A percentile compares a stretch with the other conserved stretches of the same genome.
Evolutionary conservation across 2,329 filamentous ascomycete species (phyloP).

Genomic region (Lasiodiplodia hormozganensis): DNA sequence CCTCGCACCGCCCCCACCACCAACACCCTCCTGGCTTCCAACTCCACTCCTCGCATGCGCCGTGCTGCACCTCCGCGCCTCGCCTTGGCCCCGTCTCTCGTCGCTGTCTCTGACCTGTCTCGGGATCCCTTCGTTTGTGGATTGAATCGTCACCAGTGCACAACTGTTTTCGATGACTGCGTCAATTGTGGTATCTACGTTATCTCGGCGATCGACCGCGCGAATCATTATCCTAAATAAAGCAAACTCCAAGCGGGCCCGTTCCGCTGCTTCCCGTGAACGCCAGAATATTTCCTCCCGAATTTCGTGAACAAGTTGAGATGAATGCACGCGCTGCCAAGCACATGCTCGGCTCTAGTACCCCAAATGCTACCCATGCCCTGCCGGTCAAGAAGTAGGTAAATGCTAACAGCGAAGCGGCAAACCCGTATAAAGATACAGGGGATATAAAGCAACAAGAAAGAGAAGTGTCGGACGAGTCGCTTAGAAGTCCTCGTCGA

Average conservation of each 20-base stretch:
- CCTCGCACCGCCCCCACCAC: constrained; percentile 1
- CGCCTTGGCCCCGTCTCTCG: background rate
- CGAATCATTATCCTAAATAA: constrained; percentile 24
- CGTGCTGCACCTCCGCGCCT: background rate
- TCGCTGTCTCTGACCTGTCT: background rate
- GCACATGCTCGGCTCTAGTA: constrained; percentile 14
- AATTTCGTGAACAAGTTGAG: constrained; percentile 9
- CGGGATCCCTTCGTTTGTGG: background rate
- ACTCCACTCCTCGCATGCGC: constrained; percentile 1
- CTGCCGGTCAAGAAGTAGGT: constrained; percentile 29
- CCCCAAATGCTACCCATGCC: constrained; percentile 22
- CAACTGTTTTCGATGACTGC: constrained; percentile 6
- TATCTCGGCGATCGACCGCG: constrained; percentile 5
- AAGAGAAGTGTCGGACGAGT: constrained; percentile 31
- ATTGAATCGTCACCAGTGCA: background rate
- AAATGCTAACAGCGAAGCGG: constrained; percentile 38
- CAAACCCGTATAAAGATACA: constrained; percentile 29
- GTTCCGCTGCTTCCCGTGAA: constrained; percentile 14
- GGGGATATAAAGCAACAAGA: constrained; percentile 34
- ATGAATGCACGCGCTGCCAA: constrained; percentile 17
- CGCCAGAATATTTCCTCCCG: constrained; percentile 19
- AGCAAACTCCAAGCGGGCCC: constrained; percentile 28
- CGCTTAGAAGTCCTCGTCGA: constrained; percentile 94
- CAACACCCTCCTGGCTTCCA: background rate
- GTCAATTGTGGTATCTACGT: constrained; percentile 30